phyloP scores from a whole-genome alignment of 116 monocot species.

The Cymodocea nodosa region DNA sequence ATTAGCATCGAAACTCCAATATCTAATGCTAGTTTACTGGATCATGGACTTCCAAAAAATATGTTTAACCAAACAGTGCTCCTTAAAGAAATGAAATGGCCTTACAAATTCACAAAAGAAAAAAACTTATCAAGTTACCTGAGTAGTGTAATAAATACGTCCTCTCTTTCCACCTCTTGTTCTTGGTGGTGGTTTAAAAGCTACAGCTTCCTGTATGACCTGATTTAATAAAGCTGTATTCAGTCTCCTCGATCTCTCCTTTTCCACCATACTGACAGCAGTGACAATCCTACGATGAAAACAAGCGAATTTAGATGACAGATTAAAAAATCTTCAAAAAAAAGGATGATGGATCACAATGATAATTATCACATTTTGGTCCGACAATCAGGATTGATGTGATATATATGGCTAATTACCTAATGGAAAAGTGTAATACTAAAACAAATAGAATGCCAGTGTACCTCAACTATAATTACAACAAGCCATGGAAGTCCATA shows the following conservation, averaged over 20 bases:
- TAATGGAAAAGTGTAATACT: not conserved
- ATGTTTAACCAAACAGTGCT: not conserved
- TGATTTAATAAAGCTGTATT: conserved; percentile 76
- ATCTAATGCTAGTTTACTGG: not conserved
- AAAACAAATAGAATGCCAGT: not conserved
- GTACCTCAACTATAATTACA: too few species aligned
- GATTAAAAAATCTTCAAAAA: too few species aligned
- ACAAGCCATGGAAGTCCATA: too few species aligned
- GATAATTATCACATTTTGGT: too few species aligned
- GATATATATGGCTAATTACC: not conserved
- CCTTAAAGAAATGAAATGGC: not conserved
- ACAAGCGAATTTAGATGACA: not conserved
- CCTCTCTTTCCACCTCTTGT: conserved; percentile 93
- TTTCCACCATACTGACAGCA: conserved; percentile 84
- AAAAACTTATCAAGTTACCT: conserved; percentile 30
- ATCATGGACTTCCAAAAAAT: not conserved
- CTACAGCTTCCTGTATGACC: conserved; percentile 79
- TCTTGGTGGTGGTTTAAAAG: conserved; percentile 91
- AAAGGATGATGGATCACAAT: not conserved
- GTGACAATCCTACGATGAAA: conserved; percentile 44
- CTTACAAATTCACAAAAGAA: not conserved
- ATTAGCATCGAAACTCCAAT: not conserved
- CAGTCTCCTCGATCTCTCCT: conserved; percentile 87
- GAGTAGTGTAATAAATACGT: conserved; percentile 79
- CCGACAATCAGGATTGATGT: too few species aligned